Percentiles rank a stretch among this genome's conserved stretches.
phyloP scores from a whole-genome alignment of 2,329 filamentous ascomycete genomes.

The Neonectria sp. region DNA sequence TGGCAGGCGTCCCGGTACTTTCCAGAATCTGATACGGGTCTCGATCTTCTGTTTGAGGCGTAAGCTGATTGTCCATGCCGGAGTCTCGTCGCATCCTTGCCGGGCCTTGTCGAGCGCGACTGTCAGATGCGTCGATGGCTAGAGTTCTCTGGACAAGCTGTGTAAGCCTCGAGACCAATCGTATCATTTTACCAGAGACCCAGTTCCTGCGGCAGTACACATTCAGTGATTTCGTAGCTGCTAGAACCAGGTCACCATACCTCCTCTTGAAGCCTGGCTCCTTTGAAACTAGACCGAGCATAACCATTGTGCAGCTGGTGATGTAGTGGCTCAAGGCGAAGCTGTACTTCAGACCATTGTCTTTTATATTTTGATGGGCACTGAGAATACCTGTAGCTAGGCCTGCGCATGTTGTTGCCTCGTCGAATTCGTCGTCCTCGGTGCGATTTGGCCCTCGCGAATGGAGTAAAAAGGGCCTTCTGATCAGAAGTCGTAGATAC shows the following conservation, averaged over 20 bases:
- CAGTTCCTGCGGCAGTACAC: slow-evolving; percentile 35
- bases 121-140: neutral
- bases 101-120: neutral
- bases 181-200: slow-evolving; percentile 40
- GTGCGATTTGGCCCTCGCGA: neutral
- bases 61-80: neutral
- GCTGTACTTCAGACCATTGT: slow-evolving; percentile 34
- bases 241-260: slow-evolving; percentile 22
- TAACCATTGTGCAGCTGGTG: slow-evolving; percentile 37
- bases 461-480: slow-evolving; percentile 22
- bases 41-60: neutral
- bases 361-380: slow-evolving; percentile 32
- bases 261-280: slow-evolving; percentile 30
- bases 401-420: slow-evolving; percentile 26
- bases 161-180: slow-evolving; percentile 33
- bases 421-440: slow-evolving; percentile 34
- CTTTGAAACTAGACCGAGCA: slow-evolving; percentile 34
- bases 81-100: neutral
- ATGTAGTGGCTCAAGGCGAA: slow-evolving; percentile 39
- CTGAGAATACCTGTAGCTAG: slow-evolving; percentile 33
- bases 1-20: neutral
- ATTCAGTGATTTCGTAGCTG: slow-evolving; percentile 30
- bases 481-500: slow-evolving; percentile 38
- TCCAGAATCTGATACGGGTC: neutral
- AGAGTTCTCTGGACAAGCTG: slow-evolving; percentile 25